phyloP scores from a whole-genome alignment of 768 basidiomycete genomes.

The Phanerochaete sordida region DNA sequence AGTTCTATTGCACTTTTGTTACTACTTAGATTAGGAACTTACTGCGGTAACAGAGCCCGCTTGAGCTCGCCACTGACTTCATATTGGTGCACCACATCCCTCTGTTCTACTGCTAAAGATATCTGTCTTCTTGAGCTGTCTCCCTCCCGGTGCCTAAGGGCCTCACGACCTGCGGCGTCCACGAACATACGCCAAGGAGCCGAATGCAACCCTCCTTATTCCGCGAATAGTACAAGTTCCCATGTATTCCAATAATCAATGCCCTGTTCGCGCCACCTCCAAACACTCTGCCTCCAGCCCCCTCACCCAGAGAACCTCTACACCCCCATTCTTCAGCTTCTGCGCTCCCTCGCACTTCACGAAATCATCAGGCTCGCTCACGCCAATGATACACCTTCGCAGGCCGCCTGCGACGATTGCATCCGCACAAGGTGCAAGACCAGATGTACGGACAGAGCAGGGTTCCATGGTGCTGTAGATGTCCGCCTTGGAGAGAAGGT shows the following conservation, averaged over 20 bases:
- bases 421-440: constrained; percentile 81
- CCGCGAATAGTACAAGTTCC: no score
- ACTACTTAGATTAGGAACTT: no score
- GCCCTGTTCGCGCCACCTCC: constrained; percentile 67
- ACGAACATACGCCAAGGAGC: no score
- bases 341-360: constrained; percentile 88
- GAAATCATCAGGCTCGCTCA: constrained; percentile 90
- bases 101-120: no score
- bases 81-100: no score
- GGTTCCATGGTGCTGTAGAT: constrained; percentile 97
- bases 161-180: no score
- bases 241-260: constrained; percentile 16
- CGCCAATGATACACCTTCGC: constrained; percentile 81
- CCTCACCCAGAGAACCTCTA: constrained; percentile 71
- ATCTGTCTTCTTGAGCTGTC: no score
- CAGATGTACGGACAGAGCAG: constrained; percentile 86
- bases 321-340: constrained; percentile 63
- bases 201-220: no score
- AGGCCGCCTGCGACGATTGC: constrained; percentile 72
- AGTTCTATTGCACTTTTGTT: no score
- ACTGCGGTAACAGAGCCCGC: no score
- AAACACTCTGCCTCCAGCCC: constrained; percentile 82
- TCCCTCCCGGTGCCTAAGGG: no score
- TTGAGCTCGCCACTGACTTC: no score
- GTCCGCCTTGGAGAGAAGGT: constrained; percentile 58